Evolutionary conservation across 225 moss, liverwort and hornwort species (phyloP), one percentile per base, ranked within the genome.

Genomic region (Asterella californica): DNA sequence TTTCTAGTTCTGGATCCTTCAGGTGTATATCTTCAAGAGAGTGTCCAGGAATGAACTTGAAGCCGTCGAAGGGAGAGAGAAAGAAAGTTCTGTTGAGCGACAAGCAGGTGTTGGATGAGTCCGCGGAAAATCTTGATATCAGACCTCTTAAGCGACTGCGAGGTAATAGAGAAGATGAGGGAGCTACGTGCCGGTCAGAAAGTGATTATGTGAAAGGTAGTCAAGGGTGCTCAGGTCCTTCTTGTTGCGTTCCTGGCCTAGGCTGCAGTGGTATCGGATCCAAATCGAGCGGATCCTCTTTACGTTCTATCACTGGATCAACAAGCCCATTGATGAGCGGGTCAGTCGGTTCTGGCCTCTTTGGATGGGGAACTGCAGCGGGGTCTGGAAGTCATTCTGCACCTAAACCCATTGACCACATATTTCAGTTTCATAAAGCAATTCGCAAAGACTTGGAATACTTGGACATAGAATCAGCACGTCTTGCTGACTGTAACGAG

Each of bases 351-450:
- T 94, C 94, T 19, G 93, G 96, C 42, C 88, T 97, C 49, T 94
- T 97, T 81, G 92, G 90, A 81, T 97, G 92, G 94, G 96, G 94
- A 81, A 65, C 88, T 78, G 88, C 83, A 71, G 85, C 84, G 74
- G 83, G 88, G 81, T 86, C 83, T 84, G 93, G 80, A 25, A 74
- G 82, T 87, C 92, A 91, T 53, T 84, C 90, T 79, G 90, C 90
- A 36, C 94, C 94, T 34, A 97, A 97, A 81, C 96, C 96, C 66
- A 97, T 97, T 81, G 96, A 97, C 67, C 96, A 97, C 79, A 97
- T 97, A 71, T 97, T 97, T 81, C 96, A 97, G 88, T 97, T 97
- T 81, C 96, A 97, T 79, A 97, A 97, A 85, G 96, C 96, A 68
- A 97, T 97, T 69, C 88, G 94, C 76, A 97, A 97, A 82, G 96